Evolutionary conservation across 2,329 filamentous ascomycete species (phyloP).

Genomic region (Mollisia scopiformis): DNA sequence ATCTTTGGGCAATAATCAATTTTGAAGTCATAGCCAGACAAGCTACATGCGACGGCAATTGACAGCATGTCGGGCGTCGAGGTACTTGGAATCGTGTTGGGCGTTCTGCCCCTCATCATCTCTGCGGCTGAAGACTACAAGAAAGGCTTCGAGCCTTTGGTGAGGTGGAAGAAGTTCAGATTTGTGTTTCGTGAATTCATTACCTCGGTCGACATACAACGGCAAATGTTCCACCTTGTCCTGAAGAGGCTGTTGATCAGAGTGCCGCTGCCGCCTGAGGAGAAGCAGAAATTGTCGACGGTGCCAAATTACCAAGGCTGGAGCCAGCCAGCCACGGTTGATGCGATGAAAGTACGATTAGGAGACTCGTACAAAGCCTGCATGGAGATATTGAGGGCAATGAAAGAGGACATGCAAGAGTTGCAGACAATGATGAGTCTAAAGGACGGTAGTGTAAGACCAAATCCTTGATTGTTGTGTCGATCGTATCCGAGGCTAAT

Average conservation of each 20-base stretch:
- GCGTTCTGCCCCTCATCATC: constrained; percentile 26
- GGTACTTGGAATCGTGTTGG: constrained; percentile 27
- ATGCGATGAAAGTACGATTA: constrained; percentile 17
- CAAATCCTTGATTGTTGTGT: not conserved
- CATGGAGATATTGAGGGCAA: constrained; percentile 23
- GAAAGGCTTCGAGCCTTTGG: constrained; percentile 29
- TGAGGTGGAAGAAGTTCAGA: constrained; percentile 30
- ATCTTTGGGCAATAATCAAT: too few relatives aligned
- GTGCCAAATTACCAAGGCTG: constrained; percentile 24
- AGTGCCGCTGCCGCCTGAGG: constrained; percentile 24
- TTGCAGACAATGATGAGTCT: constrained; percentile 24
- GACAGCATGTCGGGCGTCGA: constrained; percentile 28
- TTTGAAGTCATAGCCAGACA: too few relatives aligned
- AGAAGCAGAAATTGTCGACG: constrained; percentile 24
- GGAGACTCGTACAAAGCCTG: constrained; percentile 23
- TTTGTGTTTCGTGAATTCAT: constrained; percentile 27
- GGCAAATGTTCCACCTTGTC: constrained; percentile 25
- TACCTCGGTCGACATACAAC: constrained; percentile 25
- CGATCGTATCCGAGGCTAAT: not conserved
- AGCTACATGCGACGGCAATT: not conserved
- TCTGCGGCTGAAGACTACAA: constrained; percentile 27
- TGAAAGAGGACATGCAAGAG: constrained; percentile 23
- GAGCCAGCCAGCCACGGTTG: constrained; percentile 18
- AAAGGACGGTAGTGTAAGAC: constrained; percentile 28
- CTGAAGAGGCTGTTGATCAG: constrained; percentile 25